A percentile compares a stretch with the other conserved stretches of the same genome.
Conservation (phyloP, 2,329 filamentous ascomycete genomes). For the Chaetomiaceae sp. region DNA sequence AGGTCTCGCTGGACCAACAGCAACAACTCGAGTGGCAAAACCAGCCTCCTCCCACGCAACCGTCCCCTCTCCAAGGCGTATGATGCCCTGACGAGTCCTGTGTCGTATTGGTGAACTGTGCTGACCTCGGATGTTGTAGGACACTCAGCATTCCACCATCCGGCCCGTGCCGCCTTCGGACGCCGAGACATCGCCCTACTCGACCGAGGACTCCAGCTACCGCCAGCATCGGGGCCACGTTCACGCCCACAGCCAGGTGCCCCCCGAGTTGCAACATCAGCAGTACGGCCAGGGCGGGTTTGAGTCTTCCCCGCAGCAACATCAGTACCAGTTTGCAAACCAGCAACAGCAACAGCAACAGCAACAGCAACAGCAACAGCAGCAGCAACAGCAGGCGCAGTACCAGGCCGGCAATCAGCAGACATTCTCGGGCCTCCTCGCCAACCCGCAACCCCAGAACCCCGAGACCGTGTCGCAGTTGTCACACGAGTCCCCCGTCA, state of each 20-base stretch:
- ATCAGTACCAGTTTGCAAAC: constrained; percentile 25
- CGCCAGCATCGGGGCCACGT: constrained; percentile 35
- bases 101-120: constrained; percentile 28
- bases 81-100: constrained; percentile 33
- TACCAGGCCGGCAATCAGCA: constrained; percentile 33
- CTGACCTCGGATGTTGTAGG: constrained; percentile 38
- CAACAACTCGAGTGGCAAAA: constrained; percentile 31
- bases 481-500: constrained; percentile 54
- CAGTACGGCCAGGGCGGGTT: constrained; percentile 34
- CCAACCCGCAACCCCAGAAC: constrained; percentile 40
- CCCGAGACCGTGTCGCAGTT: constrained; percentile 56
- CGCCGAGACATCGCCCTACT: constrained; percentile 39
- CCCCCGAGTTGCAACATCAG: constrained; percentile 35
- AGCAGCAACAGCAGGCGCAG: constrained; percentile 23
- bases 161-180: constrained; percentile 43
- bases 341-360: constrained; percentile 24
- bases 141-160: constrained; percentile 36
- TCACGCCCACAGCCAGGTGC: constrained; percentile 32
- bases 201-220: constrained; percentile 38
- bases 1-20: constrained; percentile 34
- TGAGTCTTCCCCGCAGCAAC: constrained; percentile 37
- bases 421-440: constrained; percentile 32
- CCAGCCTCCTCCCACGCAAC: constrained; percentile 29
- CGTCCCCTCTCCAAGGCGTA: constrained; percentile 41
- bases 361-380: constrained; percentile 27